Percentiles rank a stretch among this genome's conserved stretches.
Conservation (phyloP, 2,329 filamentous ascomycete species). For the Ophiostoma montium region DNA sequence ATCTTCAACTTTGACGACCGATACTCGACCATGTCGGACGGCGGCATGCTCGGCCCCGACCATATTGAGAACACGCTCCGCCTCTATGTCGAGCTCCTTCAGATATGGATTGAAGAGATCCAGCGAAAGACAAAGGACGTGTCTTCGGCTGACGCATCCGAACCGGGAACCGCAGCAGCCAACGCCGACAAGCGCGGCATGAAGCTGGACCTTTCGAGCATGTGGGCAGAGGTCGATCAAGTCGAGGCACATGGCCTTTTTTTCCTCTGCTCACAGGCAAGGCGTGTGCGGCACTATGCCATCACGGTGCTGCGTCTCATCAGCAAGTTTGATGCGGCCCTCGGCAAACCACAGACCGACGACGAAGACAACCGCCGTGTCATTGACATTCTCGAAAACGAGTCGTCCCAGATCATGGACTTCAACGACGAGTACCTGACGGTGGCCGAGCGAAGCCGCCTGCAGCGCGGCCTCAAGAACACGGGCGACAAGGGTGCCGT, state of each 20-base stretch:
- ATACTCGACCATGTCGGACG: constrained; percentile 96
- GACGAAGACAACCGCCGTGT: constrained; percentile 53
- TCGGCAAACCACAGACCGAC: constrained; percentile 49
- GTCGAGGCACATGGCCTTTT: constrained; percentile 94
- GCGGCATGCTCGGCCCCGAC: constrained; percentile 82
- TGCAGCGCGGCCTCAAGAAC: constrained; percentile 80
- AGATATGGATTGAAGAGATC: constrained; percentile 97
- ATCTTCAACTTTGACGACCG: constrained; percentile 98
- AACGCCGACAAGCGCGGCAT: constrained; percentile 54
- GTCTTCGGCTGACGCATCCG: constrained; percentile 45
- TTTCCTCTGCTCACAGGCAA: constrained; percentile 91
- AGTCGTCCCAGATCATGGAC: constrained; percentile 77
- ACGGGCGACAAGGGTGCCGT: constrained; percentile 73
- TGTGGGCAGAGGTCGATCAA: constrained; percentile 89
- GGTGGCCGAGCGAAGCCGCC: constrained; percentile 78
- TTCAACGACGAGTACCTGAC: constrained; percentile 86
- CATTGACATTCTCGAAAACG: constrained; percentile 83
- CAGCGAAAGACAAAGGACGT: constrained; percentile 67
- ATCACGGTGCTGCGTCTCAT: constrained; percentile 86
- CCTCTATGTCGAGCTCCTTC: constrained; percentile 82
- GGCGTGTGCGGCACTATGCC: constrained; percentile 75
- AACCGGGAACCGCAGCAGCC: constrained; percentile 30
- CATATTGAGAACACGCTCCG: constrained; percentile 91
- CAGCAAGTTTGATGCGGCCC: constrained; percentile 79
- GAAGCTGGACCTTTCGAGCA: constrained; percentile 71